Evolutionary conservation across 768 basidiomycete species (phyloP).

Genomic region (Symmetrospora coprosmae): DNA sequence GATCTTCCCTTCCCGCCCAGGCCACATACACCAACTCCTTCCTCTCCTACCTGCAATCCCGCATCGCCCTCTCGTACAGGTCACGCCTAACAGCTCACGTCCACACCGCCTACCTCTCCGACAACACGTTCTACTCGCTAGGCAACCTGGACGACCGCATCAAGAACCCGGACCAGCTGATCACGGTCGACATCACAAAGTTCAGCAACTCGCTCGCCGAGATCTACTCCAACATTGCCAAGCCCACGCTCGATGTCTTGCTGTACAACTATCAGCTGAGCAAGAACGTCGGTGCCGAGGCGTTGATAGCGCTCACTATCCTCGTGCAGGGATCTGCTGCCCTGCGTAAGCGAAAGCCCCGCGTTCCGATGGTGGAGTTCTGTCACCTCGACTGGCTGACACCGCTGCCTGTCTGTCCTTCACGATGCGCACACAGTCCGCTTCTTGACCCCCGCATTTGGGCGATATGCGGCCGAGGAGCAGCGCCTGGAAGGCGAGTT

Average conservation of each 20-base stretch:
- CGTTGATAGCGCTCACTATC: constrained; percentile 64
- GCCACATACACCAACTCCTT: constrained; percentile 43
- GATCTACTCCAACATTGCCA: constrained; percentile 85
- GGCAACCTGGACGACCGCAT: constrained; percentile 64
- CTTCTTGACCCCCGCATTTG: constrained; percentile 77
- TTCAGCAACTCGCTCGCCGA: constrained; percentile 82
- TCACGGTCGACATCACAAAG: constrained; percentile 85
- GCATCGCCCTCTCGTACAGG: constrained; percentile 74
- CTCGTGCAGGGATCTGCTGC: constrained; percentile 71
- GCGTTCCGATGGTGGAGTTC: constrained; percentile 35
- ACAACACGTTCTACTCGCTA: constrained; percentile 86
- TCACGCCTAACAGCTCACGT: constrained; percentile 72
- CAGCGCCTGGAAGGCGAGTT: constrained; percentile 77
- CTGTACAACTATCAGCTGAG: constrained; percentile 92
- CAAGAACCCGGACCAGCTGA: constrained; percentile 95
- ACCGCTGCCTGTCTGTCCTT: neutral
- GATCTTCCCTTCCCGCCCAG: neutral
- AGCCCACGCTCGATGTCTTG: constrained; percentile 80
- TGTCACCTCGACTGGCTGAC: neutral
- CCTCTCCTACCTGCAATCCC: constrained; percentile 85
- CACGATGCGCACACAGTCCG: constrained; percentile 48
- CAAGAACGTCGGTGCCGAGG: constrained; percentile 86
- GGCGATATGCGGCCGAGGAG: constrained; percentile 72
- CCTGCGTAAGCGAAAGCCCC: constrained; percentile 43
- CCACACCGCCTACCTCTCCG: constrained; percentile 67